These are phyloP conservation scores for Tagetes erecta DNA, from an alignment of 129 eudicot genomes.

Conservation along the genomic window DNA sequence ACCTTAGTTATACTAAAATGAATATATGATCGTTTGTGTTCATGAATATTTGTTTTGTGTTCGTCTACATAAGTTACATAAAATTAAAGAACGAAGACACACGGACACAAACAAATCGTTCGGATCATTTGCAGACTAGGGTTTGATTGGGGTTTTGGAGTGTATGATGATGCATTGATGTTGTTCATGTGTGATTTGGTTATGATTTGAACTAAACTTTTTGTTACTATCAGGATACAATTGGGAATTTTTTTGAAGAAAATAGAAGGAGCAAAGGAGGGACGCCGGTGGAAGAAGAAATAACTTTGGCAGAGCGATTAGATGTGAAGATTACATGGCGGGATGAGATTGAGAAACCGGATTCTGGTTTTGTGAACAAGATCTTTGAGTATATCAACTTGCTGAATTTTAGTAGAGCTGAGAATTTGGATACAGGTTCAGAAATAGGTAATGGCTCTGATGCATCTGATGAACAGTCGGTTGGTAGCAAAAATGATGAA, in stretches of 20 bases:
- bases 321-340: conserved; percentile 61
- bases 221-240: conserved; percentile 54
- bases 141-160: conserved; percentile 14
- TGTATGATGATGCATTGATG: conserved; percentile 3
- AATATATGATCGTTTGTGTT: no score
- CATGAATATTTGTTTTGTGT: no score
- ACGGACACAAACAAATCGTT: no score
- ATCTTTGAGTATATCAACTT: conserved; percentile 30
- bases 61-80: no score
- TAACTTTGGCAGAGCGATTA: conserved; percentile 54
- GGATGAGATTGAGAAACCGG: conserved; percentile 48
- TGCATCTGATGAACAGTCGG: conserved; percentile 38
- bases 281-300: conserved; percentile 40
- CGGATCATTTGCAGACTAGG: not conserved
- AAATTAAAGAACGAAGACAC: no score
- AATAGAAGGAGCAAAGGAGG: conserved; percentile 42
- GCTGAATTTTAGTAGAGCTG: conserved; percentile 39
- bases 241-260: conserved; percentile 43
- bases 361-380: conserved; percentile 28
- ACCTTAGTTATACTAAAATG: no score
- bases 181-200: conserved; percentile 2
- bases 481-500: conserved; percentile 30
- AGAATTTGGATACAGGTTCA: conserved; percentile 41
- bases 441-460: conserved; percentile 23
- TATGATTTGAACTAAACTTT: conserved; percentile 19